Evolutionary conservation across 371 early-diverging fungal genomes (phyloP).

Genomic region (Circinella minor): DNA sequence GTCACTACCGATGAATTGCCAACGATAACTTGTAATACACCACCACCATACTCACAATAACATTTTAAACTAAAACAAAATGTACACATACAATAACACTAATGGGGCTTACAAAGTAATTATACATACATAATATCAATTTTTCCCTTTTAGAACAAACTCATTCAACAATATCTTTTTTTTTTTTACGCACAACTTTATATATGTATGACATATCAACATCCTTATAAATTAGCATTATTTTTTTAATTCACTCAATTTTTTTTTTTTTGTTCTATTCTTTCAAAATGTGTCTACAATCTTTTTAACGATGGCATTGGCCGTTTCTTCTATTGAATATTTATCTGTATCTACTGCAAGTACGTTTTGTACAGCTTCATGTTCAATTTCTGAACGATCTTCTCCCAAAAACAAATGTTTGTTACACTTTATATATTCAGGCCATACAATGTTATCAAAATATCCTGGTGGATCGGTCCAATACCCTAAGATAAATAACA

Average conservation of each 20-base stretch:
- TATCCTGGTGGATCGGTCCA: slow-evolving; percentile 90
- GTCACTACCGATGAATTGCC: not conserved
- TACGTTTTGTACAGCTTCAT: slow-evolving; percentile 23
- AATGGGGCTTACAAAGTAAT: too few species aligned
- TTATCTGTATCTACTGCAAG: slow-evolving; percentile 32
- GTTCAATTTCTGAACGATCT: slow-evolving; percentile 18
- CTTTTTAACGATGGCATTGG: slow-evolving; percentile 13
- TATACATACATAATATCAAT: too few species aligned
- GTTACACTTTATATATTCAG: slow-evolving; percentile 70
- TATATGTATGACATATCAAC: too few species aligned
- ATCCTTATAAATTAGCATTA: not conserved
- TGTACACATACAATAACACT: too few species aligned
- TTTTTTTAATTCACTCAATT: too few species aligned
- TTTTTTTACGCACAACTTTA: too few species aligned
- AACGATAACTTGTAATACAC: not conserved
- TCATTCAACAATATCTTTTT: too few species aligned
- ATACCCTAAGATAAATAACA: slow-evolving; percentile 40
- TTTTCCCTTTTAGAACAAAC: too few species aligned
- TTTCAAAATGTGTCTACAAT: slow-evolving; percentile 2
- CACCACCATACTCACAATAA: not conserved
- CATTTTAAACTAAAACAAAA: too few species aligned
- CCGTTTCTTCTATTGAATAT: slow-evolving; percentile 30
- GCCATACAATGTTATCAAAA: slow-evolving; percentile 87
- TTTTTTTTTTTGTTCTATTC: not conserved
- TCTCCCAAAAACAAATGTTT: slow-evolving; percentile 24